A percentile compares a stretch with the other conserved stretches of the same genome.
phyloP scores from a whole-genome alignment of 306 rosid species.

The Quercus glauca region DNA sequence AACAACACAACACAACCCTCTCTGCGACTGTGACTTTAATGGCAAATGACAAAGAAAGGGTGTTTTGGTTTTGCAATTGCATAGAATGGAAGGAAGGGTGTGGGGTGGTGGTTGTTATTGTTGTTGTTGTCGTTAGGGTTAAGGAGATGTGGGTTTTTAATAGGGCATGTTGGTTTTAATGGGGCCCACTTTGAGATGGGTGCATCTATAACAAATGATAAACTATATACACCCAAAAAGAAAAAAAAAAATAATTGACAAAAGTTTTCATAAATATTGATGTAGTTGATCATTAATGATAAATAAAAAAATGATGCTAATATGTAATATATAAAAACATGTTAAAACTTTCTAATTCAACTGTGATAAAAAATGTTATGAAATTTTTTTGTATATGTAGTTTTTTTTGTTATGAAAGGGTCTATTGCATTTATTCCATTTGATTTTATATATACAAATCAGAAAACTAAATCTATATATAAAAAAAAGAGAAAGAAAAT shows the following conservation, averaged over 20 bases:
- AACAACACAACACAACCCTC: constrained; percentile 6
- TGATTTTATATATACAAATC: background rate
- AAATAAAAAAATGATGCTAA: too few relatives aligned
- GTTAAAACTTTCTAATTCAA: too few relatives aligned
- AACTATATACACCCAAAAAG: too few relatives aligned
- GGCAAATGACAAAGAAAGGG: constrained; percentile 54
- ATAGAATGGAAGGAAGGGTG: constrained; percentile 32
- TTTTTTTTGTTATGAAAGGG: too few relatives aligned
- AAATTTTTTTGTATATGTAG: too few relatives aligned
- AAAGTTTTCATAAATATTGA: too few relatives aligned
- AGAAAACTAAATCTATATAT: background rate
- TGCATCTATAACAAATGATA: background rate
- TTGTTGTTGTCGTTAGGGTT: constrained; percentile 24
- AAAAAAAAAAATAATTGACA: background rate
- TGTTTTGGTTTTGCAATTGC: constrained; percentile 17
- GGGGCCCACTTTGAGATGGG: constrained; percentile 24
- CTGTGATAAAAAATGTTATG: too few relatives aligned
- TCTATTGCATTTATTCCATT: background rate
- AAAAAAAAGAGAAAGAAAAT: too few relatives aligned
- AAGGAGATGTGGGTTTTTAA: constrained; percentile 20
- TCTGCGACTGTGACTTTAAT: constrained; percentile 54
- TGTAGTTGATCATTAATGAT: too few relatives aligned
- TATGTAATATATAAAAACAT: fast-evolving
- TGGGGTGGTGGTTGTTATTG: constrained; percentile 31
- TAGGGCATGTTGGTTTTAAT: constrained; percentile 24